Evolutionary conservation across 2,329 filamentous ascomycete genomes (phyloP).

Genomic region (Colletotrichum theobromicola): DNA sequence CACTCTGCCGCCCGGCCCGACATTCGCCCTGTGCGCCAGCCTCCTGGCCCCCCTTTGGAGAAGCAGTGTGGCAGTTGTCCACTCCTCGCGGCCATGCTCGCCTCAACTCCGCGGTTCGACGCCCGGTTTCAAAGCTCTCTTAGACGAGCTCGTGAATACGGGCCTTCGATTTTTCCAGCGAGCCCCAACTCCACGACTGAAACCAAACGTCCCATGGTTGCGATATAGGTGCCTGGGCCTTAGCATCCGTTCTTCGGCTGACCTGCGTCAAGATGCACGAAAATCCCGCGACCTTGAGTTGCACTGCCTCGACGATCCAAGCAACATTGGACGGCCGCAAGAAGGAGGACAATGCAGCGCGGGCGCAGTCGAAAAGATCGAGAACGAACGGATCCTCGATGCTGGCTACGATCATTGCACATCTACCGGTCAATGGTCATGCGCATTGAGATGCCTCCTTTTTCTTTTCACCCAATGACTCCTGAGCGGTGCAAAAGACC

Average conservation of each 20-base stretch:
- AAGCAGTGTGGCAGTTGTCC: background rate
- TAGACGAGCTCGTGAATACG: slow-evolving; percentile 1
- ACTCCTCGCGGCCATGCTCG: background rate
- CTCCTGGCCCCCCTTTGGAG: slow-evolving; percentile 4
- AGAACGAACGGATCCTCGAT: background rate
- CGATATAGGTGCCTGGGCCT: slow-evolving; percentile 5
- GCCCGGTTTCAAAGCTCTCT: slow-evolving; percentile 5
- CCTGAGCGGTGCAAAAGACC: background rate
- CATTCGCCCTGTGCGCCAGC: slow-evolving; percentile 4
- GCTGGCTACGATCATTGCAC: background rate
- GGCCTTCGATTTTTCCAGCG: slow-evolving; percentile 8
- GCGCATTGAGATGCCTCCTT: background rate
- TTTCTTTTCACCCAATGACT: background rate
- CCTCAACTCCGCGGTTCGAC: background rate
- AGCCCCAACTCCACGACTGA: slow-evolving; percentile 15
- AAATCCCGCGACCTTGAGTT: background rate
- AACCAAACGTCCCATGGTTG: slow-evolving; percentile 16
- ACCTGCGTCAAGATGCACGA: background rate
- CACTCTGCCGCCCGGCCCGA: background rate
- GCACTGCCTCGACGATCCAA: slow-evolving; percentile 16
- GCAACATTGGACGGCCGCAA: slow-evolving; percentile 5
- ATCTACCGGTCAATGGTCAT: background rate
- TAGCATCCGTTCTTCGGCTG: slow-evolving; percentile 8
- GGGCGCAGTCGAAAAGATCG: background rate
- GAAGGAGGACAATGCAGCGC: background rate